Percentiles rank a stretch among this genome's conserved stretches.
Conservation (phyloP, 1,139 yeast species). For the Blastobotrys persicus region DNA sequence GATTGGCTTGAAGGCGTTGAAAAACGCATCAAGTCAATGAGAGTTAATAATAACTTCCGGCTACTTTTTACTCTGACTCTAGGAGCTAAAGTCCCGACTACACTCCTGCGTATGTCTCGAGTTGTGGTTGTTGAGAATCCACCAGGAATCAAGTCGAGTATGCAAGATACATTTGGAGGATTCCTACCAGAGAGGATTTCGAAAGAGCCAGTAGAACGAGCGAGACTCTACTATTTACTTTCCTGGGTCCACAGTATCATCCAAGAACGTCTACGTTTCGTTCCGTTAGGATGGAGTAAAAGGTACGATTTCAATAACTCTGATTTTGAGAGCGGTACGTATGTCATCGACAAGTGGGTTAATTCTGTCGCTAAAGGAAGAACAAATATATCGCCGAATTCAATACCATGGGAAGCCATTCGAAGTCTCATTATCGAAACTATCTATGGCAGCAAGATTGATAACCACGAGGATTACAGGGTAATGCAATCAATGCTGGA, state of each 20-base stretch:
- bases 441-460: slow-evolving; percentile 75
- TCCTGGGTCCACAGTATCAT: slow-evolving; percentile 71
- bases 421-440: slow-evolving; percentile 51
- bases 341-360: slow-evolving; percentile 46
- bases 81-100: slow-evolving; percentile 50
- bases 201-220: slow-evolving; percentile 45
- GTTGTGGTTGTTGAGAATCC: slow-evolving; percentile 59
- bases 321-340: slow-evolving; percentile 59
- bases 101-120: slow-evolving; percentile 52
- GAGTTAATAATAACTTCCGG: slow-evolving; percentile 42
- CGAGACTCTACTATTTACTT: slow-evolving; percentile 52
- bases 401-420: slow-evolving; percentile 59
- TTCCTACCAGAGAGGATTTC: slow-evolving; percentile 28
- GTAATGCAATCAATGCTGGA: slow-evolving; percentile 34
- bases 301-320: slow-evolving; percentile 68
- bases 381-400: slow-evolving; percentile 47
- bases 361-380: slow-evolving; percentile 31
- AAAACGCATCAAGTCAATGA: slow-evolving; percentile 41
- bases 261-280: slow-evolving; percentile 56
- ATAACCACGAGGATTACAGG: slow-evolving; percentile 45
- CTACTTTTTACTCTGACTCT: slow-evolving; percentile 60
- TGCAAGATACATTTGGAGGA: slow-evolving; percentile 40
- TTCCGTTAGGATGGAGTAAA: slow-evolving; percentile 61
- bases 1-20: slow-evolving; percentile 60
- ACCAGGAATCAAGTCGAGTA: slow-evolving; percentile 55